Evolutionary conservation across 2,329 filamentous ascomycete species (phyloP), one percentile per base, ranked within the genome.

Genomic region (Aspergillus sp.): DNA sequence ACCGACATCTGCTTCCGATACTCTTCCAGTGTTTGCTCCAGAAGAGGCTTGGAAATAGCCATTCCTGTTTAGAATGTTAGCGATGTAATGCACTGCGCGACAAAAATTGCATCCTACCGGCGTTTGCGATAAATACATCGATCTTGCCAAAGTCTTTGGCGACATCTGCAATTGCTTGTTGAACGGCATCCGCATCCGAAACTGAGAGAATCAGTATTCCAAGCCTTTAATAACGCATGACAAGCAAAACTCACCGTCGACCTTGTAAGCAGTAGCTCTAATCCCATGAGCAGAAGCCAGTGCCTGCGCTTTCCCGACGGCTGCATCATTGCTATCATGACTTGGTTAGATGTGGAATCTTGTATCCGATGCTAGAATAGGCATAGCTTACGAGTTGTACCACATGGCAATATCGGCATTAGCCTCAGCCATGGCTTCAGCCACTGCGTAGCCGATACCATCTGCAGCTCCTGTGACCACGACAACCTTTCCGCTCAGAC

Each of bases 1-100:
- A 86, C 83, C 5, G 81, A 78, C 74, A 84, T 82, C 60, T 83
- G 81, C 59, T 78, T 77, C 36, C 70, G 72, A 64, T 84, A 86
- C 63, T 85, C 82, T 2, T 82, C 78, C 0, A 85, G 66, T 0
- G 78, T 81, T 63, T 82, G 79, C 53, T 87, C 84, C 1, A 85
- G 71, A 13, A 87, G 80, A 0, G 82, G 80, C 66, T 86, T 85
- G 0, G 81, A 83, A 30, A 82, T 83, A 4, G 80, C 79, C 72
- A 82, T 83, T 17, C 81, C 71, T 74, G 19, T n/a, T 3, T 11
- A 27, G 17, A 13, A 11, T 60, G 23, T 44, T 49, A 61, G 66
- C 58, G 25, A 30, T 21, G 32, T 8, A 27, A 8, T 27, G 2
- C 6, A 8, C 25, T 27, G 25, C 7, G 7, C 25, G 25, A 27